phyloP scores from a whole-genome alignment of 805 yeast species.

The Lipomyces chichibuensis region DNA sequence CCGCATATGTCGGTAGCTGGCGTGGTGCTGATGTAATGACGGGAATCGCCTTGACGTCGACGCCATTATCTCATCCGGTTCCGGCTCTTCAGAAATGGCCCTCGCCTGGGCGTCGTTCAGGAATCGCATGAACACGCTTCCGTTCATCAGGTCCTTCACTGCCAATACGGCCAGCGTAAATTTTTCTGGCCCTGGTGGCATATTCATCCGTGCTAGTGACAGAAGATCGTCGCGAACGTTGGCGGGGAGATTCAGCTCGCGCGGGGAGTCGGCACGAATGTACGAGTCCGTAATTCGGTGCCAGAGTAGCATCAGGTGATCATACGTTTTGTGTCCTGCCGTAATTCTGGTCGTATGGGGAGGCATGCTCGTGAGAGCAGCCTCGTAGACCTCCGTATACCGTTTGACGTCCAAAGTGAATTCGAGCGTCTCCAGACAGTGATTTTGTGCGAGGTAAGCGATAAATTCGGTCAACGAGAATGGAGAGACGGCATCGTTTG shows the following conservation, averaged over 20 bases:
- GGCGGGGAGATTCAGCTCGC: constrained; percentile 43
- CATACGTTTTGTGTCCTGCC: constrained; percentile 15
- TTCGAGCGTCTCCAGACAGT: constrained; percentile 43
- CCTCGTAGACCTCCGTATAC: constrained; percentile 32
- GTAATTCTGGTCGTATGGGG: constrained; percentile 2
- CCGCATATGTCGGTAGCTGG: background rate
- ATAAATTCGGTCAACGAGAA: constrained; percentile 41
- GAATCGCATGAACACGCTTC: constrained; percentile 41
- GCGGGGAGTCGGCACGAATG: constrained; percentile 37
- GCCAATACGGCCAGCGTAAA: constrained; percentile 34
- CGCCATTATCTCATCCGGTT: background rate
- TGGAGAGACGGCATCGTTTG: constrained; percentile 38
- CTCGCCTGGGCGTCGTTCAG: constrained; percentile 27
- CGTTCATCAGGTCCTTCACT: constrained; percentile 41
- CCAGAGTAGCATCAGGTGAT: constrained; percentile 38
- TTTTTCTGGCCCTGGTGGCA: constrained; percentile 35
- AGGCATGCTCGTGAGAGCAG: constrained; percentile 8
- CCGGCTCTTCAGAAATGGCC: background rate
- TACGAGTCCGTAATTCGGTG: constrained; percentile 39
- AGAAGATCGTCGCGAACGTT: constrained; percentile 38
- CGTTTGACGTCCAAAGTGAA: constrained; percentile 40
- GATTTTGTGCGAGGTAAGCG: constrained; percentile 40
- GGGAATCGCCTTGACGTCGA: constrained; percentile 3
- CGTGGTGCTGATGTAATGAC: constrained; percentile 7
- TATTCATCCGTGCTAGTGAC: constrained; percentile 2